These are phyloP conservation scores for Hypoxylon fuscum DNA, from an alignment of 495 filamentous ascomycete species.

Conservation along the genomic window DNA sequence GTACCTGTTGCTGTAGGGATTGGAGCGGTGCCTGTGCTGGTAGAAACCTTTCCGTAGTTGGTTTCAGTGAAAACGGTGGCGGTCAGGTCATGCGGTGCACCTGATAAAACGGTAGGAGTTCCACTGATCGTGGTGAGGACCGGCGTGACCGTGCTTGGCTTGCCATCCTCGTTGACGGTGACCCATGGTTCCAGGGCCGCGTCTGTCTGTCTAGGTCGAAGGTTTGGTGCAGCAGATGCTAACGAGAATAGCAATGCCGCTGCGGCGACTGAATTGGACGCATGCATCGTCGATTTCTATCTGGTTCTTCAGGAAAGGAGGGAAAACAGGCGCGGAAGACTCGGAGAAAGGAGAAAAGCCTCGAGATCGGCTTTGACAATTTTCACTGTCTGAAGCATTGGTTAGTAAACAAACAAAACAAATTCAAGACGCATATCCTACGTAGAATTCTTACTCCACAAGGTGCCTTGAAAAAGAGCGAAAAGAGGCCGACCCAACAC, in stretches of 20 bases:
- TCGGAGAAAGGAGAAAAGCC: conserved; percentile 3
- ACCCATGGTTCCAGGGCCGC: conserved; percentile 49
- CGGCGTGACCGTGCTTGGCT: conserved; percentile 50
- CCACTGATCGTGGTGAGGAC: conserved; percentile 49
- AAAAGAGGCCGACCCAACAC: conserved; percentile 5
- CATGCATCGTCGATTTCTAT: conserved; percentile 12
- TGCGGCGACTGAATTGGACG: conserved; percentile 12
- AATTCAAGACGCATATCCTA: not conserved
- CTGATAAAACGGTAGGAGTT: conserved; percentile 49
- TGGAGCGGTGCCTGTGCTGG: conserved; percentile 41
- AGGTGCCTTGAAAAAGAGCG: conserved; percentile 1
- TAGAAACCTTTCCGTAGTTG: conserved; percentile 41
- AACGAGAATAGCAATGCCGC: conserved; percentile 29
- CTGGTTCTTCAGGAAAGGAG: conserved; percentile 2
- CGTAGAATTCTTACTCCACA: not conserved
- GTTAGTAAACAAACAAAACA: conserved; percentile 4
- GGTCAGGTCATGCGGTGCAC: conserved; percentile 52
- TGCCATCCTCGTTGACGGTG: conserved; percentile 50
- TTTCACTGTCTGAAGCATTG: not conserved
- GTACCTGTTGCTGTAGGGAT: conserved; percentile 43
- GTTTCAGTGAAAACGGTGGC: conserved; percentile 51
- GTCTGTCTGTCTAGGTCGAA: conserved; percentile 37
- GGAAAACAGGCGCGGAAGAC: conserved; percentile 11
- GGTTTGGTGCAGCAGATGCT: conserved; percentile 24
- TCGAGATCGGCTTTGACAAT: not conserved